Conservation (phyloP, 208 protist genomes). For the Acanthamoeba lenticulata region DNA sequence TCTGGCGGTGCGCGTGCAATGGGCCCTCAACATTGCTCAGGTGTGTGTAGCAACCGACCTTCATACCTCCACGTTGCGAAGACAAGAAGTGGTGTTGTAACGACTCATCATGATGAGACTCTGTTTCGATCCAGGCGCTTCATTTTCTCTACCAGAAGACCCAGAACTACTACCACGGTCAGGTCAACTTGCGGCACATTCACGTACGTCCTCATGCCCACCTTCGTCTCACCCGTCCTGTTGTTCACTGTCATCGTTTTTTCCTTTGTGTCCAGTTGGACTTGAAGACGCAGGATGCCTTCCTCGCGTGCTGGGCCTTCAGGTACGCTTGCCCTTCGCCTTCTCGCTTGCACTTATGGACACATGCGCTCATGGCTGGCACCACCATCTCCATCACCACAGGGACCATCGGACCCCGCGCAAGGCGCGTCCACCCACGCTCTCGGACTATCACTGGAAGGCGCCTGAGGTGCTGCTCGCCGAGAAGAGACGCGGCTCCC, state of each 20-base stretch:
- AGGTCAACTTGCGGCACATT: slow-evolving; percentile 1
- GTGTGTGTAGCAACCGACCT: background rate
- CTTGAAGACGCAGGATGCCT: background rate
- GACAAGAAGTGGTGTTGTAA: background rate
- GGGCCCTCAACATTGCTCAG: background rate
- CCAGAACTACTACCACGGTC: background rate
- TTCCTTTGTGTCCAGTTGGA: background rate
- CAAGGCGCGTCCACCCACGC: background rate
- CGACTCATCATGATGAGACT: background rate
- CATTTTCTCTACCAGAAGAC: background rate
- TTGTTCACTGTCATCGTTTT: background rate
- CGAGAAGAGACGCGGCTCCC: background rate
- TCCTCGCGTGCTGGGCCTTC: background rate
- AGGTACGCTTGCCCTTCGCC: background rate
- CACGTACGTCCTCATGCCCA: background rate
- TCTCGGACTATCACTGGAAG: slow-evolving; percentile 13
- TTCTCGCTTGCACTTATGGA: background rate
- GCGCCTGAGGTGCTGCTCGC: background rate
- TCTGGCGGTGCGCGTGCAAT: background rate
- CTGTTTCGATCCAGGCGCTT: background rate
- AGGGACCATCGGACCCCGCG: background rate
- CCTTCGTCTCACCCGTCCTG: background rate
- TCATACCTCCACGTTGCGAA: background rate
- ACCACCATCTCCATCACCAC: background rate
- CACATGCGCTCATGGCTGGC: background rate